These are phyloP conservation scores for Calonectria pseudoturangicola DNA, from an alignment of 2,329 filamentous ascomycete species.

Conservation along the genomic window DNA sequence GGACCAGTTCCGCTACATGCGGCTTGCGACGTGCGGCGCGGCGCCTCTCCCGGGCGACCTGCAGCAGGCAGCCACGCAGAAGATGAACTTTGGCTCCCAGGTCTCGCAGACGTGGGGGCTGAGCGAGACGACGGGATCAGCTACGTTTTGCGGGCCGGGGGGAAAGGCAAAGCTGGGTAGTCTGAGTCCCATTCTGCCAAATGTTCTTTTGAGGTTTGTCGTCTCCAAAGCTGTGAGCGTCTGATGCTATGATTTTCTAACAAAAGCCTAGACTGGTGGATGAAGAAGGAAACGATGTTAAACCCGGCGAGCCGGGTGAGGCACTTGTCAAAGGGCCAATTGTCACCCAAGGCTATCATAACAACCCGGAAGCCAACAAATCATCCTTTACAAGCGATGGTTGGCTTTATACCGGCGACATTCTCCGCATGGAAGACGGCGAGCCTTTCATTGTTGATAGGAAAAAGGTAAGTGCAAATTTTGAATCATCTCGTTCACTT, in stretches of 20 bases:
- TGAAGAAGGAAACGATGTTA: constrained; percentile 62
- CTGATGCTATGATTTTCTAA: neutral
- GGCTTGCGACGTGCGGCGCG: constrained; percentile 70
- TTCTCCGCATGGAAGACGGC: constrained; percentile 81
- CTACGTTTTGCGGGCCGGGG: constrained; percentile 66
- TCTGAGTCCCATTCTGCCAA: constrained; percentile 60
- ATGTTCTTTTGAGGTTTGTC: constrained; percentile 54
- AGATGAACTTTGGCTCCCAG: constrained; percentile 64
- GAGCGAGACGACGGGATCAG: constrained; percentile 72
- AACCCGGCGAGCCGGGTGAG: constrained; percentile 71
- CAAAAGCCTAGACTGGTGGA: constrained; percentile 60
- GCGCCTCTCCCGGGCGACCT: constrained; percentile 74
- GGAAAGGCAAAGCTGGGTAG: constrained; percentile 67
- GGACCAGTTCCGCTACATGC: constrained; percentile 72
- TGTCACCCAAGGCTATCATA: constrained; percentile 82
- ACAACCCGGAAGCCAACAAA: constrained; percentile 79
- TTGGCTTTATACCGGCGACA: constrained; percentile 89
- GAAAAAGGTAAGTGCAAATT: constrained; percentile 73
- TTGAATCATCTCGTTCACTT: neutral
- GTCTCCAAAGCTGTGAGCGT: neutral
- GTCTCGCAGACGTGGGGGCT: constrained; percentile 75
- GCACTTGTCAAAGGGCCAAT: constrained; percentile 82
- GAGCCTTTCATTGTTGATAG: constrained; percentile 88
- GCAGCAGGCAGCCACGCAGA: constrained; percentile 69
- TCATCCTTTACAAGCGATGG: constrained; percentile 71